These are phyloP conservation scores for Prunus yedoensis DNA, from an alignment of 331 rosid genomes.

Conservation along the genomic window DNA sequence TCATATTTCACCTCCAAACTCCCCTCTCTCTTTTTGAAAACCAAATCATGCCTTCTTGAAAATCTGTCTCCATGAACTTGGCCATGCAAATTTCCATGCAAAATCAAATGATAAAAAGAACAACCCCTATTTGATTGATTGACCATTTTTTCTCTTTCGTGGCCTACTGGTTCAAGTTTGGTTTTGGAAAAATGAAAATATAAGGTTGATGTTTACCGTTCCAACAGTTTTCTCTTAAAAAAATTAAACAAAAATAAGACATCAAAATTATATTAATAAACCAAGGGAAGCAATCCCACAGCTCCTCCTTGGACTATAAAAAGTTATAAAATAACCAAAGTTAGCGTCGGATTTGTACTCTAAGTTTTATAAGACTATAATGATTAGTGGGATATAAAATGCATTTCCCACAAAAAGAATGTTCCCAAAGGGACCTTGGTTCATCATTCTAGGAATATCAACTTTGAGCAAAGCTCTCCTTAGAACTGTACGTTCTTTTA, in stretches of 20 bases:
- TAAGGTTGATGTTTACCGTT: neutral
- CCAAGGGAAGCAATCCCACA: constrained; percentile 12
- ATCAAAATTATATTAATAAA: neutral
- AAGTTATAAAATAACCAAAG: neutral
- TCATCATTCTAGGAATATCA: constrained; percentile 39
- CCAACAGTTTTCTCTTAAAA: too few relatives aligned
- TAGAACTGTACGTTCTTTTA: neutral
- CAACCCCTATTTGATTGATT: constrained; percentile 7
- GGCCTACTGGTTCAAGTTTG: neutral
- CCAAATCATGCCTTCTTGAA: constrained; percentile 66
- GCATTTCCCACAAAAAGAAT: constrained; percentile 31
- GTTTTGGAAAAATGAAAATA: neutral
- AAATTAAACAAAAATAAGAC: neutral
- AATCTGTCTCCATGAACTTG: constrained; percentile 75
- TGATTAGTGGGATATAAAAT: constrained; percentile 24
- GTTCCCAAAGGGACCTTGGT: constrained; percentile 36
- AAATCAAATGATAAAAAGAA: constrained; percentile 18
- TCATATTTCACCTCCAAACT: constrained; percentile 40
- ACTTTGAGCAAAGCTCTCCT: constrained; percentile 38
- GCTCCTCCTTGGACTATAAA: neutral
- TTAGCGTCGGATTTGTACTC: neutral
- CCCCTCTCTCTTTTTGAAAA: constrained; percentile 34
- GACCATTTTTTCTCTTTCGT: neutral
- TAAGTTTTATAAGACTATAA: constrained; percentile 3
- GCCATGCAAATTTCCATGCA: constrained; percentile 79